Base-by-base conservation (phyloP, 164 flowering plant genomes). In the Buxus sempervirens region DNA sequence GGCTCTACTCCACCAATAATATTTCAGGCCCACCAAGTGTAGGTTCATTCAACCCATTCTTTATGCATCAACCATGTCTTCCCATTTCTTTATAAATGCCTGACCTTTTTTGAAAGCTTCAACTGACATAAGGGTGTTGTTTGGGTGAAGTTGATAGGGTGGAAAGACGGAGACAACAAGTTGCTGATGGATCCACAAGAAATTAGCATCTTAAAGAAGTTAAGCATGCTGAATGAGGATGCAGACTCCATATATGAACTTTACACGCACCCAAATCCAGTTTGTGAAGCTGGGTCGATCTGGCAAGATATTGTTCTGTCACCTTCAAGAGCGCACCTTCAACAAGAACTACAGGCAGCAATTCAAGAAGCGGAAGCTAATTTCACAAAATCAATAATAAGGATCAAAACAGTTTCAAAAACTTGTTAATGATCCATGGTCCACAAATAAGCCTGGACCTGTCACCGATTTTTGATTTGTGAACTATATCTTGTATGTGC, bases 171-270 rank as follows among this genome's bases (percentile, higher is more conserved):
- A 67, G 83, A 76, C 36, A 73, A 65, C 75, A 83, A 75, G 12
- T 66, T 92, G 22, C 78, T 88, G 49, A 83, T 92, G 21, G 99
- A 95, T 54, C 84, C 87, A 10, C 84, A 92, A 14, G 88, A 82
- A n/a, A 81, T 86, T 58, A 76, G 80, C 54, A 89, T 90, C 27
- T 66, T 95, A 60, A 74, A 19, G n/a, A 66, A 38, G 13, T 64
- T 90, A 14, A 70, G 82, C 70, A 70, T 49, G 49, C 74, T 88
- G 70, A 88, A 95, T 41, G 85, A 81, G 2, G 81, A 90, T 1
- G 97, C 99, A 1, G 89, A 89, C 20, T 84, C 85, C 22, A 66
- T 95, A 9, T 69, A 86, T 23, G 91, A 90, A 64, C 93, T 95
- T 38, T 82, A 92, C 51, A 19, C 67, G 6, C 66, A 83, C 8